phyloP scores from a whole-genome alignment of 1,284 basidiomycete genomes.

The Fomitopsis pinicola region DNA sequence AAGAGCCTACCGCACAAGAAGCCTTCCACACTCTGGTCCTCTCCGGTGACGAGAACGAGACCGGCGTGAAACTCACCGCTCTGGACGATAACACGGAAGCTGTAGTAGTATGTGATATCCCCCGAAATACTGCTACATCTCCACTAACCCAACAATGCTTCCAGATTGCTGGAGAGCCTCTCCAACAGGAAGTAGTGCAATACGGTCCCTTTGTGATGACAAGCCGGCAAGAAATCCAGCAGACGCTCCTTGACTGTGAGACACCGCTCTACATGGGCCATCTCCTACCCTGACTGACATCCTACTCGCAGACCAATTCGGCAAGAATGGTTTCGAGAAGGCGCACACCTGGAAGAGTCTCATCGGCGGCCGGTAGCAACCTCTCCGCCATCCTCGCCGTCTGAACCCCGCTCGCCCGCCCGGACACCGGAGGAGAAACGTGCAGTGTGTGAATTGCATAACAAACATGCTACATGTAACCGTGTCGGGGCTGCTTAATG shows the following conservation, averaged over 20 bases:
- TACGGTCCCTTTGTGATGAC: conserved; percentile 90
- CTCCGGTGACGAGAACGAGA: conserved; percentile 50
- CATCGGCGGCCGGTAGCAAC: conserved; percentile 47
- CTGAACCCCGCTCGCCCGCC: not conserved
- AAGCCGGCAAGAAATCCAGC: conserved; percentile 72
- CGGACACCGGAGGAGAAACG: not conserved
- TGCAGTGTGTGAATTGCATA: not conserved
- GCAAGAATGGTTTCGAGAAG: conserved; percentile 87
- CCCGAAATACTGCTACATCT: conserved; percentile 2
- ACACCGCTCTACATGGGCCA: not conserved
- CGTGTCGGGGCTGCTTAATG: not conserved
- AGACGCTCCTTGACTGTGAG: conserved; percentile 81
- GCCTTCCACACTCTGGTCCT: conserved; percentile 78
- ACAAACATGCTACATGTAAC: not conserved
- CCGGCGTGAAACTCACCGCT: conserved; percentile 60
- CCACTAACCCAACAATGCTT: not conserved
- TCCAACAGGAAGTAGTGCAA: conserved; percentile 86
- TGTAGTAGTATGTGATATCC: conserved; percentile 48
- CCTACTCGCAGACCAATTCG: conserved; percentile 53
- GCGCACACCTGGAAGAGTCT: conserved; percentile 85
- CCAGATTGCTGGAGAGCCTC: conserved; percentile 81
- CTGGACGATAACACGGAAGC: conserved; percentile 62
- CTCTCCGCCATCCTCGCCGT: not conserved
- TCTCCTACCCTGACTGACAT: not conserved
- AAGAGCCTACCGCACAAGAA: conserved; percentile 44